Evolutionary conservation across 2,329 filamentous ascomycete genomes (phyloP).

Genomic region (Colletotrichum tofieldiae): DNA sequence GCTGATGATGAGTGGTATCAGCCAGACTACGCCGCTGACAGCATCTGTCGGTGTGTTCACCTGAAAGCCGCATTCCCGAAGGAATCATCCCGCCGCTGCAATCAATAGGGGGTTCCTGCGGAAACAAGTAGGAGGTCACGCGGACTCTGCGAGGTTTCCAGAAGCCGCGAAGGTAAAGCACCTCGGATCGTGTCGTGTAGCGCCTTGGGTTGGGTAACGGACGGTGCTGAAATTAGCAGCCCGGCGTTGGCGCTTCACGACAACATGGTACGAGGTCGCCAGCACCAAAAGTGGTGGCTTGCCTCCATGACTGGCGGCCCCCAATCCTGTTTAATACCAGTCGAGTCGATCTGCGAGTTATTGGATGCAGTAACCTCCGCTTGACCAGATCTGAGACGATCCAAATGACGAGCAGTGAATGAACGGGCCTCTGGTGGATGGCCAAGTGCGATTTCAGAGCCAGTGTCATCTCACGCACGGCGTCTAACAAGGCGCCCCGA

Average conservation of each 20-base stretch:
- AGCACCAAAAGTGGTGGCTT: constrained; percentile 16
- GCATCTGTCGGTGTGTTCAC: constrained; percentile 19
- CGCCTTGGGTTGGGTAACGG: constrained; percentile 14
- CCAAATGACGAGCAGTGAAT: constrained; percentile 30
- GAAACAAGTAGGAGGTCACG: constrained; percentile 27
- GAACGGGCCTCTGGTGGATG: constrained; percentile 35
- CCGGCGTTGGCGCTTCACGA: constrained; percentile 2
- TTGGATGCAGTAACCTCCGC: constrained; percentile 24
- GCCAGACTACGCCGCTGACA: constrained; percentile 34
- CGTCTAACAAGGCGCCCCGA: constrained; percentile 25
- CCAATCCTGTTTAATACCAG: constrained; percentile 9
- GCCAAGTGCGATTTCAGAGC: constrained; percentile 35
- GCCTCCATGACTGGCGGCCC: not conserved
- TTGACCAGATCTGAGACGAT: constrained; percentile 32
- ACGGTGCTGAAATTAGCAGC: constrained; percentile 7
- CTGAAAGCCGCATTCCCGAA: constrained; percentile 25
- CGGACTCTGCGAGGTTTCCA: constrained; percentile 12
- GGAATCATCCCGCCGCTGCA: constrained; percentile 29
- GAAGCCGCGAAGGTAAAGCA: constrained; percentile 10
- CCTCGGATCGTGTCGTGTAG: constrained; percentile 17
- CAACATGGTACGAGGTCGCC: constrained; percentile 3
- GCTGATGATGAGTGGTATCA: constrained; percentile 14
- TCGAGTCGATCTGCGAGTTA: constrained; percentile 18
- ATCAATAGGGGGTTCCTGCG: constrained; percentile 27
- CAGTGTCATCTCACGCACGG: constrained; percentile 33